These are phyloP conservation scores for Ganoderma boninense DNA, from an alignment of 1,284 basidiomycete genomes.

Conservation along the genomic window DNA sequence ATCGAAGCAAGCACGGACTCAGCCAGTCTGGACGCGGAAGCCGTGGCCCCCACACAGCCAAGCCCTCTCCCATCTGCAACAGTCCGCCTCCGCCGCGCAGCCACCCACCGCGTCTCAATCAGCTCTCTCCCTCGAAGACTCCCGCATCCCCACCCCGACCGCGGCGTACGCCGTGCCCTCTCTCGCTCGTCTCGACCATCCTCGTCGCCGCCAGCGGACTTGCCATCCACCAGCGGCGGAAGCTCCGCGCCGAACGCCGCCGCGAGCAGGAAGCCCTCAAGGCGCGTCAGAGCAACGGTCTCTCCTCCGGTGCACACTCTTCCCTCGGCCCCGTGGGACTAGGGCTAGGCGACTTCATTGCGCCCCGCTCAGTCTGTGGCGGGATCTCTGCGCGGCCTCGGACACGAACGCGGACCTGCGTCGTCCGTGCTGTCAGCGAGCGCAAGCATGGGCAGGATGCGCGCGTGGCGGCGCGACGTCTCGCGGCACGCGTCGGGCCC, in stretches of 20 bases:
- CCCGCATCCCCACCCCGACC: constrained; percentile 44
- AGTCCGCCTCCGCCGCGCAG: constrained; percentile 17
- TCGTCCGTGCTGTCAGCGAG: constrained; percentile 26
- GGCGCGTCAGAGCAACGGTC: constrained; percentile 15
- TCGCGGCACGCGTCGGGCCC: constrained; percentile 9
- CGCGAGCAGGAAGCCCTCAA: constrained; percentile 27
- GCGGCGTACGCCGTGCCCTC: constrained; percentile 55
- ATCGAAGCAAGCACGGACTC: not conserved
- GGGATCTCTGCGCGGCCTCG: not conserved
- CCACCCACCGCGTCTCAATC: constrained; percentile 10
- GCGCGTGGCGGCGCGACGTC: constrained; percentile 29
- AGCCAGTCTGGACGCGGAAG: not conserved
- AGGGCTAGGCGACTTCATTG: constrained; percentile 22
- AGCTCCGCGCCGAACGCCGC: constrained; percentile 37
- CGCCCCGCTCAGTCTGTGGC: not conserved
- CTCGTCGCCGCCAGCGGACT: constrained; percentile 48
- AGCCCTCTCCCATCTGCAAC: not conserved
- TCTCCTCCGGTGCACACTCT: constrained; percentile 21
- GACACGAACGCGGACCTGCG: not conserved
- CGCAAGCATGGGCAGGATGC: constrained; percentile 29
- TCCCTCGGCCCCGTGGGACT: constrained; percentile 25
- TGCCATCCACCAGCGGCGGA: constrained; percentile 38
- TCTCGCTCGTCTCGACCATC: constrained; percentile 52
- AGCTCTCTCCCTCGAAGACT: constrained; percentile 37
- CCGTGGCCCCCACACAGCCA: constrained; percentile 11